Evolutionary conservation across 2,329 filamentous ascomycete genomes (phyloP).

Genomic region (Microcyclosporella mali): DNA sequence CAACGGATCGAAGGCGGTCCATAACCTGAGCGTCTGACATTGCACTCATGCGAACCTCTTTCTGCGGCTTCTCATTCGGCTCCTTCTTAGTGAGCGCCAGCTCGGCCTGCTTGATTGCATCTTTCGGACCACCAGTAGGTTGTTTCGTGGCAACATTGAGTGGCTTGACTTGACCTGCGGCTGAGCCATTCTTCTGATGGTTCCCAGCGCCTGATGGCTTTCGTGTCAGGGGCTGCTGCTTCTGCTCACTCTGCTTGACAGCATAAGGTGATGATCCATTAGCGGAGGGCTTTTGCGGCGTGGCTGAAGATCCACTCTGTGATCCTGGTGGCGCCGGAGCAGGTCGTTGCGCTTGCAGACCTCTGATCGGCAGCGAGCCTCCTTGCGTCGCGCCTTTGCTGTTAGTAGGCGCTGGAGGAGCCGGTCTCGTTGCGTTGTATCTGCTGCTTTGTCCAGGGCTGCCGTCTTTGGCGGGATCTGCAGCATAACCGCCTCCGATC

Average conservation of each 20-base stretch:
- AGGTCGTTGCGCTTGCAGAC: conserved; percentile 60
- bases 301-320: conserved; percentile 23
- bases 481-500: conserved; percentile 61
- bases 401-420: conserved; percentile 48
- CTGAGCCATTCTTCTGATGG: conserved; percentile 22
- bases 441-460: conserved; percentile 51
- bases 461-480: conserved; percentile 35
- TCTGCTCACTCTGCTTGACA: conserved; percentile 24
- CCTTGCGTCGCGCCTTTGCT: conserved; percentile 24
- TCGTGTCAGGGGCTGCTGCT: conserved; percentile 23
- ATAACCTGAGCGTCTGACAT: conserved; percentile 98
- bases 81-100: conserved; percentile 69
- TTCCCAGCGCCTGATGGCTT: conserved; percentile 25
- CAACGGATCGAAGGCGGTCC: conserved; percentile 87
- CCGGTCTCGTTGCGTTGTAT: conserved; percentile 79
- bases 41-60: conserved; percentile 95
- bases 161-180: conserved; percentile 42
- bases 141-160: conserved; percentile 46
- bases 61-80: conserved; percentile 68
- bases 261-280: conserved; percentile 26
- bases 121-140: conserved; percentile 44
- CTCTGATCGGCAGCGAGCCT: conserved; percentile 37
- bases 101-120: conserved; percentile 82
- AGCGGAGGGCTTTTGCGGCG: conserved; percentile 14
- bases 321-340: conserved; percentile 29